phyloP scores from a whole-genome alignment of 805 yeast species.

The Wickerhamiella cacticola region DNA sequence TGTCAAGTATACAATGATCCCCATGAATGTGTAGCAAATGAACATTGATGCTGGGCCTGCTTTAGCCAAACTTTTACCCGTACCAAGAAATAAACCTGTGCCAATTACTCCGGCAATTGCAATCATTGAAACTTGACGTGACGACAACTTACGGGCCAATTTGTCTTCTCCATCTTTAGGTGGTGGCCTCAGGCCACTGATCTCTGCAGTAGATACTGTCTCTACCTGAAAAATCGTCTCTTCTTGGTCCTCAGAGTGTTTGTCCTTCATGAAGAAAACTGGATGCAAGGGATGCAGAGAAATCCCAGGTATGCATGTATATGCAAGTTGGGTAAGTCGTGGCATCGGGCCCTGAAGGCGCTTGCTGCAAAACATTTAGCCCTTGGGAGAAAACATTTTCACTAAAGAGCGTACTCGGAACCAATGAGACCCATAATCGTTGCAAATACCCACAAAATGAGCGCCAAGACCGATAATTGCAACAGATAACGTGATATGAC shows the following conservation, averaged over 20 bases:
- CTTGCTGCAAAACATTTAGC: background rate
- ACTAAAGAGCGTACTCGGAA: no score
- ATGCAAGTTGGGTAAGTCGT: background rate
- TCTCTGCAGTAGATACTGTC: no score
- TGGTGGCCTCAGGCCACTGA: background rate
- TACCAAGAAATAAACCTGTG: slow-evolving; percentile 45
- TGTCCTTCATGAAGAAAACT: background rate
- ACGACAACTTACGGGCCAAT: slow-evolving; percentile 22
- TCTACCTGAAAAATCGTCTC: background rate
- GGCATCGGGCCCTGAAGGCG: background rate
- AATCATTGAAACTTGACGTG: slow-evolving; percentile 52
- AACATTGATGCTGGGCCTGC: slow-evolving; percentile 46
- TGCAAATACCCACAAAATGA: no score
- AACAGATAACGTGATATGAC: background rate
- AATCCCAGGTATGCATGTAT: background rate
- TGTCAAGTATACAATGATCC: slow-evolving; percentile 40
- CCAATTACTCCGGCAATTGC: slow-evolving; percentile 73
- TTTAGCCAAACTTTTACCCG: slow-evolving; percentile 37
- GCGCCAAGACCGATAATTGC: background rate
- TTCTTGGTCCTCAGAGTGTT: background rate
- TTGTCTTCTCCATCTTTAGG: slow-evolving; percentile 16
- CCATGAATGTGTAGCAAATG: slow-evolving; percentile 39
- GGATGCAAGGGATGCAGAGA: background rate
- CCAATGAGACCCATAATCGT: no score
- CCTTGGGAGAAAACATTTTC: no score